These are phyloP conservation scores for Lactarius sp. DNA, from an alignment of 768 basidiomycete genomes.

Conservation along the genomic window DNA sequence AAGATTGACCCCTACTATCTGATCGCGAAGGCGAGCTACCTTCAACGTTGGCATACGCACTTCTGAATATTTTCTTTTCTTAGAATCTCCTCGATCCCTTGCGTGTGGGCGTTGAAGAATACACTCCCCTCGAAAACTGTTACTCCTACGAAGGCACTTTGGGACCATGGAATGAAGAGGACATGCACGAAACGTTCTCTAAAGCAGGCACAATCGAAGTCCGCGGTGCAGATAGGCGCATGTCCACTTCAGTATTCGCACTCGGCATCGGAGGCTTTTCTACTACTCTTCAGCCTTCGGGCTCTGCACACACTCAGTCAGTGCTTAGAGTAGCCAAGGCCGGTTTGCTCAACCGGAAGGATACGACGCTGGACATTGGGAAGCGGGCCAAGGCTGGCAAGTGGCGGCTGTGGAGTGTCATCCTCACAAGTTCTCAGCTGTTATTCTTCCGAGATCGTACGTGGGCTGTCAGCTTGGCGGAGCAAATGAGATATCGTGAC, in stretches of 20 bases:
- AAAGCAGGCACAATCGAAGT: slow-evolving; percentile 57
- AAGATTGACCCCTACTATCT: slow-evolving; percentile 92
- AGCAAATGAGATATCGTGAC: slow-evolving; percentile 37
- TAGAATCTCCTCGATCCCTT: slow-evolving; percentile 66
- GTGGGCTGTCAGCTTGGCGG: slow-evolving; percentile 46
- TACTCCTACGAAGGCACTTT: slow-evolving; percentile 62
- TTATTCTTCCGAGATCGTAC: slow-evolving; percentile 79
- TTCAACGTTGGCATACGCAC: background rate
- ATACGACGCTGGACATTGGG: slow-evolving; percentile 70
- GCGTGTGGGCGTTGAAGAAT: slow-evolving; percentile 56
- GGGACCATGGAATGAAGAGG: slow-evolving; percentile 62
- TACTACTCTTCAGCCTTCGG: slow-evolving; percentile 31
- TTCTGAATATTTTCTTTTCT: slow-evolving; percentile 5
- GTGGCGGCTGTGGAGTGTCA: slow-evolving; percentile 82
- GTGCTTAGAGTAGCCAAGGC: slow-evolving; percentile 72
- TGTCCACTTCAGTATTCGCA: slow-evolving; percentile 39
- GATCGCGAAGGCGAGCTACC: slow-evolving; percentile 64
- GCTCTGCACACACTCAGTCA: slow-evolving; percentile 32
- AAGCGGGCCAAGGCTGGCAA: slow-evolving; percentile 73
- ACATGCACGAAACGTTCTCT: slow-evolving; percentile 60
- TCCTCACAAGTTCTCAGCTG: slow-evolving; percentile 86
- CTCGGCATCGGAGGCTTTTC: slow-evolving; percentile 37
- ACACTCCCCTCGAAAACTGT: slow-evolving; percentile 57
- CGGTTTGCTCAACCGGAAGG: slow-evolving; percentile 77
- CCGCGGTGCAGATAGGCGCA: slow-evolving; percentile 36